A percentile compares a stretch with the other conserved stretches of the same genome.
These are phyloP conservation scores for Cephalotrichum gorgonifer DNA, from an alignment of 2,329 filamentous ascomycete genomes.

Conservation along the genomic window DNA sequence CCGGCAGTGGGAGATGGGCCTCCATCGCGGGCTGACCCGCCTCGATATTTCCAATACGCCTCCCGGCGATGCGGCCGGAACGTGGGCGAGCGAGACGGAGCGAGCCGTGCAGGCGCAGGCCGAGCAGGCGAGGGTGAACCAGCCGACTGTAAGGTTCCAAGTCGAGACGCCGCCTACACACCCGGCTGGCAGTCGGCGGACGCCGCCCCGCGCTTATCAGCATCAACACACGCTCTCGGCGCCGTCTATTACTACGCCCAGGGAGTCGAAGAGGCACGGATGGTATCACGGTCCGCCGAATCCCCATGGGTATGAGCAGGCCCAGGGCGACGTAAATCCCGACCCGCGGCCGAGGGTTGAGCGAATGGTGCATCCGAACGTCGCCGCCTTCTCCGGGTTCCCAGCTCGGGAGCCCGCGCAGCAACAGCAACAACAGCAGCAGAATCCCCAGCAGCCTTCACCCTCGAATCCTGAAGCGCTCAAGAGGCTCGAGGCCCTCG, in stretches of 20 bases:
- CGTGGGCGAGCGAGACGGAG: constrained; percentile 47
- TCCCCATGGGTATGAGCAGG: constrained; percentile 12
- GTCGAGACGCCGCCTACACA: constrained; percentile 28
- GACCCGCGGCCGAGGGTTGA: constrained; percentile 29
- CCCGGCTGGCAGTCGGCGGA: constrained; percentile 15
- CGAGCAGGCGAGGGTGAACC: constrained; percentile 35
- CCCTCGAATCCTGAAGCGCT: constrained; percentile 21
- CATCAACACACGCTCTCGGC: constrained; percentile 53
- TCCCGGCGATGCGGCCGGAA: constrained; percentile 38
- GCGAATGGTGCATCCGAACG: constrained; percentile 47
- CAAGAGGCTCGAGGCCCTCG: constrained; percentile 28
- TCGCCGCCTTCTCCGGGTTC: constrained; percentile 40
- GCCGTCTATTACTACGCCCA: constrained; percentile 42
- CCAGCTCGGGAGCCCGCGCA: constrained; percentile 16
- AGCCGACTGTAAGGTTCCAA: constrained; percentile 45
- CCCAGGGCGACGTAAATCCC: constrained; percentile 19
- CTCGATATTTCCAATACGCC: constrained; percentile 51
- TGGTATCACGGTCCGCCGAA: constrained; percentile 58
- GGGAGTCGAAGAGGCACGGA: constrained; percentile 55
- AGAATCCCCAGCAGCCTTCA: constrained; percentile 14
- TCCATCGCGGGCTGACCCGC: constrained; percentile 56
- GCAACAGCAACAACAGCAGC: constrained; percentile 7
- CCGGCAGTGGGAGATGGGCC: constrained; percentile 53
- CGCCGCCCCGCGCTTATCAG: constrained; percentile 22
- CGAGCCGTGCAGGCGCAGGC: constrained; percentile 44